A percentile compares a stretch with the other conserved stretches of the same genome.
Conservation (phyloP, 2,329 filamentous ascomycete species). For the Fusarium longipes region DNA sequence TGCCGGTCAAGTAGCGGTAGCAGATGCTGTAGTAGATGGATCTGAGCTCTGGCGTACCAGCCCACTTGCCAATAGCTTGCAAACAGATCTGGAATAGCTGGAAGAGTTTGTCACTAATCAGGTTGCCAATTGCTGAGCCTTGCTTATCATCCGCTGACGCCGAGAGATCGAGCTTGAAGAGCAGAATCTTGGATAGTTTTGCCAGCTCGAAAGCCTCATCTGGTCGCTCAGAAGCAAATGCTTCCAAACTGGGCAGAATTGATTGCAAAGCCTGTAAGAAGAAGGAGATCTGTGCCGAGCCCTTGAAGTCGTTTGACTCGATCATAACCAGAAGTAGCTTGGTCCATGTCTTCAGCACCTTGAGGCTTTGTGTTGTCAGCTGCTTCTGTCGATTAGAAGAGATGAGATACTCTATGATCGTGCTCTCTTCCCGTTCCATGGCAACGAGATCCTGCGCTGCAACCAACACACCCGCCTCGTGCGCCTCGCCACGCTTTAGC, state of each 20-base stretch:
- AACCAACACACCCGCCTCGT: slow-evolving; percentile 61
- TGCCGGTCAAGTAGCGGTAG: slow-evolving; percentile 83
- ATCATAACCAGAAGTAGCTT: slow-evolving; percentile 86
- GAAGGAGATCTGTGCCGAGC: slow-evolving; percentile 77
- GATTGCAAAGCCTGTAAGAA: slow-evolving; percentile 88
- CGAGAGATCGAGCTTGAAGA: slow-evolving; percentile 75
- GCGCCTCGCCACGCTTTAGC: slow-evolving; percentile 73
- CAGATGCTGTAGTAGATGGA: slow-evolving; percentile 92
- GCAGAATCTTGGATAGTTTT: slow-evolving; percentile 76
- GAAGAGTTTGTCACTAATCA: slow-evolving; percentile 88
- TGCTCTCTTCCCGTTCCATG: slow-evolving; percentile 68
- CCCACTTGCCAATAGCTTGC: slow-evolving; percentile 79
- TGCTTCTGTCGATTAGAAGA: slow-evolving; percentile 73
- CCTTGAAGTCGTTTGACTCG: slow-evolving; percentile 82
- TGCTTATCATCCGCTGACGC: slow-evolving; percentile 54
- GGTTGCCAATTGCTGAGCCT: slow-evolving; percentile 68
- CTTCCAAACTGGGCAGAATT: slow-evolving; percentile 87
- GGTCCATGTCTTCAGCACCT: slow-evolving; percentile 84
- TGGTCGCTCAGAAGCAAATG: slow-evolving; percentile 74
- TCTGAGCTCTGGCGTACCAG: slow-evolving; percentile 76
- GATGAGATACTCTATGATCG: slow-evolving; percentile 69
- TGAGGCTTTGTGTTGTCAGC: slow-evolving; percentile 67
- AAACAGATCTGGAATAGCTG: slow-evolving; percentile 91
- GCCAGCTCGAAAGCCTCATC: slow-evolving; percentile 80
- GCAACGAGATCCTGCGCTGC: slow-evolving; percentile 60